Base-by-base conservation (phyloP, 495 filamentous ascomycete genomes). In the Hypoxylon lienhwacheense region DNA sequence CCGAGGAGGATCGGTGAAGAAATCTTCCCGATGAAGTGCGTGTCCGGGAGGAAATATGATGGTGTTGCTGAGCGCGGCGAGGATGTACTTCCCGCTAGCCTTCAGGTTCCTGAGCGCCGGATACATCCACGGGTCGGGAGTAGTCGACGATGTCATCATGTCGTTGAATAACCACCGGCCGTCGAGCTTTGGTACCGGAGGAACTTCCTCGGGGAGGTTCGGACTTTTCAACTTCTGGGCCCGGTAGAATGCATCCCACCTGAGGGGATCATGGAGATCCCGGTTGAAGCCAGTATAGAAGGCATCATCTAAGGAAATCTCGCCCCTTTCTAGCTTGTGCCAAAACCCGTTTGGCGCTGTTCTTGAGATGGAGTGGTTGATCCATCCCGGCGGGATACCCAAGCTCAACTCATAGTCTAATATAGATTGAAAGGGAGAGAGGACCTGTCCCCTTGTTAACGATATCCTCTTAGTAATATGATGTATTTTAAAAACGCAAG, bases 391-490 rank as follows among this genome's bases (percentile, higher is more conserved):
- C 1, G 91, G 91, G 44, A 98, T 91, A 19, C 76, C 71, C 36
- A 88, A 73, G 47, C 77, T 73, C 22, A 82, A 67, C 66, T 97
- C 93, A 69, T 96, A 97, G 68, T 93, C 83, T 45, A 91, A 77
- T 64, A 98, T 97, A 3, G 86, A 86, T 73, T 95, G 89, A 66
- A 98, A 88, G 22, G 93, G 93, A 3, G 91, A 96, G 19, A 88
- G 75, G 50, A 96, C 90, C 91, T 96, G 57, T 26, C 19, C n/a
- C 22, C 19, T 5, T 19, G 39, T 73, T 58, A 69, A 64, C 11
- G 19, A 11, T 11, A 1, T 15, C 15, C 32, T 26, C 8, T 31
- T 20, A 15, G 2, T 22, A 24, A 11, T 24, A 34, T 26, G 1
- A 12, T 26, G 12, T 2, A 0, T 7, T 7, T 20, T 7, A 15